A percentile compares a stretch with the other conserved stretches of the same genome.
Conservation (phyloP, 345 rosid species). For the Lumnitzera racemosa region DNA sequence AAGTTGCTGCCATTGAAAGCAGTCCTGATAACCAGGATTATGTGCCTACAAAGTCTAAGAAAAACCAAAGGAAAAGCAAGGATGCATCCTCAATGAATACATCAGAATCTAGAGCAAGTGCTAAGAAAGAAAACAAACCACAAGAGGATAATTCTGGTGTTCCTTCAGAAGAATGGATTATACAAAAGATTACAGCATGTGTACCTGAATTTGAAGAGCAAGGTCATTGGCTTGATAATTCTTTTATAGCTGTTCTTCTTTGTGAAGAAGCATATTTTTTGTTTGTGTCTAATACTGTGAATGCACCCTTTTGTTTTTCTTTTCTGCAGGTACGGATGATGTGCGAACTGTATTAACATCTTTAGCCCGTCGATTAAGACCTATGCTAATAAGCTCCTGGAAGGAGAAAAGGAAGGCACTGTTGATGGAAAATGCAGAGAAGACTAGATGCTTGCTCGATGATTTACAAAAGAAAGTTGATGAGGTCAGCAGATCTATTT, state of each 20-base stretch:
- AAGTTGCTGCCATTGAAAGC: constrained; percentile 38
- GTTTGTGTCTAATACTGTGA: constrained; percentile 3
- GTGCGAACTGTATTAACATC: constrained; percentile 47
- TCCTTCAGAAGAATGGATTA: constrained; percentile 77
- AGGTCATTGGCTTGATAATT: constrained; percentile 28
- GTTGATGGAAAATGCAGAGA: constrained; percentile 82
- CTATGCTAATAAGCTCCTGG: constrained; percentile 63
- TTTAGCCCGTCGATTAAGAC: constrained; percentile 63
- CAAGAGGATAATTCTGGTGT: constrained; percentile 49
- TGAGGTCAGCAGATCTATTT: constrained; percentile 50
- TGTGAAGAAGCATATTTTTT: background rate
- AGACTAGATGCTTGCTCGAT: constrained; percentile 65
- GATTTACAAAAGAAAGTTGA: constrained; percentile 83
- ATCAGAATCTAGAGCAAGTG: constrained; percentile 47
- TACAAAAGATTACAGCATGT: constrained; percentile 45
- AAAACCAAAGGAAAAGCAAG: constrained; percentile 78
- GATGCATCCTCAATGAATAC: constrained; percentile 49
- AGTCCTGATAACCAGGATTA: constrained; percentile 55
- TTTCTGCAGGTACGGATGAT: constrained; percentile 58
- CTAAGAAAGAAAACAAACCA: constrained; percentile 55
- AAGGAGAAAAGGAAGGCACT: constrained; percentile 82
- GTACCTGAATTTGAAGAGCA: constrained; percentile 85
- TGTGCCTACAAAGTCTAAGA: constrained; percentile 62
- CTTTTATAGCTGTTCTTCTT: background rate
- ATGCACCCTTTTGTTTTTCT: constrained; percentile 8